Conservation (phyloP, 768 basidiomycete genomes). For the Tremella yokohamensis region DNA sequence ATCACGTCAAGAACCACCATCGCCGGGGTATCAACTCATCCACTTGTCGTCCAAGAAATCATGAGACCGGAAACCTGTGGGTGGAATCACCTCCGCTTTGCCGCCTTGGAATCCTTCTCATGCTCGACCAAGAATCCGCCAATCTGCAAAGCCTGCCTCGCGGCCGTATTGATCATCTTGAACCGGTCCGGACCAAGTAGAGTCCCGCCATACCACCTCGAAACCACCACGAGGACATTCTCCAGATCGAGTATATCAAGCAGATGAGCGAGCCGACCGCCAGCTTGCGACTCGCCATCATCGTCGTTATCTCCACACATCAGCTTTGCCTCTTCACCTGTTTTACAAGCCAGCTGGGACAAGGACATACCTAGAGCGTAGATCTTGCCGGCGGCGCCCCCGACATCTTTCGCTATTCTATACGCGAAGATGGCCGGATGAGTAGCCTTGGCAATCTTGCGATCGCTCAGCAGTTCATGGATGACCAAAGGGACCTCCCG, state of each 20-base stretch:
- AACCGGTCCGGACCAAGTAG: slow-evolving; percentile 75
- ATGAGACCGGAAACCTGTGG: no score
- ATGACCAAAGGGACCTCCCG: slow-evolving; percentile 60
- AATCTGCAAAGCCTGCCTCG: slow-evolving; percentile 79
- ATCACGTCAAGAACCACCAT: no score
- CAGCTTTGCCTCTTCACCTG: slow-evolving; percentile 2
- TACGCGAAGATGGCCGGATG: slow-evolving; percentile 40
- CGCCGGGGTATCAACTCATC: no score
- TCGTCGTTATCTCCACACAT: slow-evolving; percentile 76
- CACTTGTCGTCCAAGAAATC: no score
- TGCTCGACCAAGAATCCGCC: slow-evolving; percentile 76
- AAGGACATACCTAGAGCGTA: slow-evolving; percentile 23
- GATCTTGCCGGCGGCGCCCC: slow-evolving; percentile 35
- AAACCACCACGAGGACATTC: slow-evolving; percentile 83
- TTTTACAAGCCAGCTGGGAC: slow-evolving; percentile 12
- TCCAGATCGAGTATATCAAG: slow-evolving; percentile 72
- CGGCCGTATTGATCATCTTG: slow-evolving; percentile 89
- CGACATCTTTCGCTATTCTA: slow-evolving; percentile 46
- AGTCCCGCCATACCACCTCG: slow-evolving; percentile 88
- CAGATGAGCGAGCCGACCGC: slow-evolving; percentile 81
- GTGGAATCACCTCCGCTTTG: no score
- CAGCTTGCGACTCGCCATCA: slow-evolving; percentile 90
- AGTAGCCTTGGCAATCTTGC: slow-evolving; percentile 49
- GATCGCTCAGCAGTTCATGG: slow-evolving; percentile 48
- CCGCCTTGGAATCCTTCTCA: no score